Evolutionary conservation across 1,284 basidiomycete species (phyloP), one percentile per base, ranked within the genome.

Genomic region (Gomphus sp.): DNA sequence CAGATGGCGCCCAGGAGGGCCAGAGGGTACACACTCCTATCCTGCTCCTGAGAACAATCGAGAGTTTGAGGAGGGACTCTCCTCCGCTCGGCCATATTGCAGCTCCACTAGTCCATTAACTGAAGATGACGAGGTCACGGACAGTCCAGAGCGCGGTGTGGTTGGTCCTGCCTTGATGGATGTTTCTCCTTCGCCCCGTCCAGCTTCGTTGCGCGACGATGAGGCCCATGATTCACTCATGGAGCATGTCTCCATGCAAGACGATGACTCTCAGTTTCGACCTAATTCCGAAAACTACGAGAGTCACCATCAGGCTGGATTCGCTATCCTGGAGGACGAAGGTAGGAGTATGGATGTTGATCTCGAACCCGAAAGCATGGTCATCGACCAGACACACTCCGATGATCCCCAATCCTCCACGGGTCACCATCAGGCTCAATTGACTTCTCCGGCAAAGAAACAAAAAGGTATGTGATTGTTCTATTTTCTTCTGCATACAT

Each of bases 401-500:
- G 1, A 58, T 11, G 55, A 59, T 49, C 22, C 28, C 8, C 22
- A 55, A 12, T 59, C 55, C 28, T 59, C 55, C 36, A 52, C 52
- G 8, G 22, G 52, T 10, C 52, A 59, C 28, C 49, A 22, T 22
- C 22, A 22, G 22, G 22, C 22, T 22, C 22, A 1, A 22, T 22
- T 22, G 22, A 1, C 22, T 36, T 45, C 12, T 10, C 41, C 34
- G 12, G 16, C 12, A 22, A 34, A 36, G 25, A 10, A 53, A 34
- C 45, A 2, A 5, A 28, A 28, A 44, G 22, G 14, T 22, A 33
- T 25, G 22, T 22, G 22, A 22, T 12, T 22, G 22, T 57, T 31
- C 34, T 41, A 16, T 6, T 31, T 0, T 22, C 7, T 34, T n/a
- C 10, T 16, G 14, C 34, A 43, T 43, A 16, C 41, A 16, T 16